Conservation (phyloP, 345 rosid species). For the Rhizophora apiculata region DNA sequence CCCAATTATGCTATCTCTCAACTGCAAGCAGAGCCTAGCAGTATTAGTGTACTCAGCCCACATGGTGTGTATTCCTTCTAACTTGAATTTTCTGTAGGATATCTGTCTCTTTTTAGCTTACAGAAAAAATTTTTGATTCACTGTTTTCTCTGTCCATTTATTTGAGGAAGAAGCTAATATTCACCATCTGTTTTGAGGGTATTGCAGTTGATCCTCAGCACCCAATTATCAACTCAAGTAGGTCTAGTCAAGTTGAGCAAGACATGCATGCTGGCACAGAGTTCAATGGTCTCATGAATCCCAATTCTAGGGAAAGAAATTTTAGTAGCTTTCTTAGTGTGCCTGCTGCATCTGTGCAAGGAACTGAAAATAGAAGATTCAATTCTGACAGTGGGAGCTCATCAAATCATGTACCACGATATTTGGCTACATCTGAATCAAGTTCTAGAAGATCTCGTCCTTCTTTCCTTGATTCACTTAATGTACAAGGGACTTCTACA, state of each 20-base stretch:
- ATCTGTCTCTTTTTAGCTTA: constrained; percentile 4
- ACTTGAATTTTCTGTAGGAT: constrained; percentile 26
- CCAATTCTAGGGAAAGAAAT: constrained; percentile 38
- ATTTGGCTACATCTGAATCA: constrained; percentile 47
- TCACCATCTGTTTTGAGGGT: constrained; percentile 2
- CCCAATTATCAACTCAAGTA: constrained; percentile 33
- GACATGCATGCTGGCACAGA: constrained; percentile 27
- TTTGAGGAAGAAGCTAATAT: constrained; percentile 18
- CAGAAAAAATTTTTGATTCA: constrained; percentile 1
- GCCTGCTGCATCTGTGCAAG: constrained; percentile 30
- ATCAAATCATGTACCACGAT: constrained; percentile 25
- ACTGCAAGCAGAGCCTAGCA: constrained; percentile 29
- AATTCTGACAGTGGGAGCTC: constrained; percentile 44
- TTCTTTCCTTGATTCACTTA: constrained; percentile 87
- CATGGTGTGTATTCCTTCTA: constrained; percentile 32
- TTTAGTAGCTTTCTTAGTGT: constrained; percentile 36
- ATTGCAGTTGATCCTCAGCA: constrained; percentile 41
- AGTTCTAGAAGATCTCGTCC: constrained; percentile 65
- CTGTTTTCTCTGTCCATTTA: constrained; percentile 9
- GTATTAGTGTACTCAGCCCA: constrained; percentile 25
- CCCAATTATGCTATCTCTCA: constrained; percentile 29
- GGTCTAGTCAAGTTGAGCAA: constrained; percentile 36
- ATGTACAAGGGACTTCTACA: constrained; percentile 49
- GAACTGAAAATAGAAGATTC: constrained; percentile 45
- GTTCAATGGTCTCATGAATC: constrained; percentile 22